Base-by-base conservation (phyloP, 805 yeast genomes). In the Kodamaea sagamina region DNA sequence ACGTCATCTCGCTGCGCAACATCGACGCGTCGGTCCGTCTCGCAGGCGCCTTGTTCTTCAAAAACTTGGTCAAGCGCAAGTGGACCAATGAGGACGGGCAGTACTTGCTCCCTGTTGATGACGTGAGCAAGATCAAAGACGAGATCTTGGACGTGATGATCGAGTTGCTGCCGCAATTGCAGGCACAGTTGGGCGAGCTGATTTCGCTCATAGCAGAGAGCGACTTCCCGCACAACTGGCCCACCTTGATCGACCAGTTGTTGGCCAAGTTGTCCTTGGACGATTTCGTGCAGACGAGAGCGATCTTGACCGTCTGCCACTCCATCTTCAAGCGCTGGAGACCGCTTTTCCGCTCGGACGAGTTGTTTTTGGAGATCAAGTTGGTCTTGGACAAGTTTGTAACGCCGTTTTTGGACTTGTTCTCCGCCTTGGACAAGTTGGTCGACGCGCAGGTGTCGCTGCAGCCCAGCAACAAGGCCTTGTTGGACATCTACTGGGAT, bases 291-390 rank as follows among this genome's bases (percentile, higher is more conserved):
- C 76, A 81, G 41, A 89, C 89, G 61, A 86, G 83, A 53, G 96
- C 97, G 42, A 90, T 95, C 4, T 69, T 95, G 44, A 77, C 81
- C 7, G 98, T 95, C 15, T 95, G 97, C 4, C 99, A 93, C 62
- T 87, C 97, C 1, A 92, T 93, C 47, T 95, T 92, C 70, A 89
- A 86, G 62, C 82, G 95, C 66, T 93, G 99, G 99, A 78, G 99
- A 58, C 96, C 97, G 1, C 71, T 92, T 43, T 89, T 88, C 60
- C 78, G 97, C 54, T 85, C 96, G 1, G 96, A 95, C 60, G 97
- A 82, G 36, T 75, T 93, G 42, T 90, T 89, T 61, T 60, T 79
- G 44, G 99, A 93, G 60, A 93, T 93, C 58, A 81, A 84, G 59
- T 72, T 87, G 59, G 99, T 93, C 1, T 71, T 93, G 50, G 86